Evolutionary conservation across 768 basidiomycete species (phyloP).

Genomic region (Phaeotremella skinneri): DNA sequence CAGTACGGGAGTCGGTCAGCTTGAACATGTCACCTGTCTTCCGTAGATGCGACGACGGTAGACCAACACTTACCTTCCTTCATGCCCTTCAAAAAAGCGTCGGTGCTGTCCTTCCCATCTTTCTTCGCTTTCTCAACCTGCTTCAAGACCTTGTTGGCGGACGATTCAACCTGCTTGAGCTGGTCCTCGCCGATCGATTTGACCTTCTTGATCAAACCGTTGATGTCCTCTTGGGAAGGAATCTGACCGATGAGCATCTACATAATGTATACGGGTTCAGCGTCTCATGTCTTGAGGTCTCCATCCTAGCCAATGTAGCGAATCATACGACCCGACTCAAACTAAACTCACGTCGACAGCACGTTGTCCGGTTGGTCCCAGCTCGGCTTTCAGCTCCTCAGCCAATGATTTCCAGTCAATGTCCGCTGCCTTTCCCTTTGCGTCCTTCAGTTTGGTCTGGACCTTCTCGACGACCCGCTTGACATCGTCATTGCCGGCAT

Average conservation of each 20-base stretch:
- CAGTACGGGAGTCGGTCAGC: not conserved
- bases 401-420: constrained; percentile 48
- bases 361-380: constrained; percentile 42
- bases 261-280: not conserved
- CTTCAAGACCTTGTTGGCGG: constrained; percentile 44
- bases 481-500: constrained; percentile 46
- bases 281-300: not conserved
- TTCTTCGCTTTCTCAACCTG: constrained; percentile 45
- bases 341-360: constrained; percentile 40
- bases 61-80: constrained; percentile 39
- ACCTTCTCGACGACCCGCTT: constrained; percentile 45
- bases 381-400: constrained; percentile 41
- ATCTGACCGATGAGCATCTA: constrained; percentile 39
- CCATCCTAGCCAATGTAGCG: not conserved
- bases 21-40: not conserved
- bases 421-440: constrained; percentile 43
- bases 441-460: constrained; percentile 46
- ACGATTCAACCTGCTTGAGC: constrained; percentile 44
- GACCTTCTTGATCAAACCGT: constrained; percentile 39
- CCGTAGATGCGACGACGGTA: not conserved
- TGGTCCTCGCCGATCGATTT: constrained; percentile 46
- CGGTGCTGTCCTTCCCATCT: constrained; percentile 45
- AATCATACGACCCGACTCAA: not conserved
- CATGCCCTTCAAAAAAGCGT: constrained; percentile 44
- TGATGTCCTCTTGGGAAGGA: constrained; percentile 38